Evolutionary conservation across 2,329 filamentous ascomycete species (phyloP).

Genomic region (Escovopsis sp.): DNA sequence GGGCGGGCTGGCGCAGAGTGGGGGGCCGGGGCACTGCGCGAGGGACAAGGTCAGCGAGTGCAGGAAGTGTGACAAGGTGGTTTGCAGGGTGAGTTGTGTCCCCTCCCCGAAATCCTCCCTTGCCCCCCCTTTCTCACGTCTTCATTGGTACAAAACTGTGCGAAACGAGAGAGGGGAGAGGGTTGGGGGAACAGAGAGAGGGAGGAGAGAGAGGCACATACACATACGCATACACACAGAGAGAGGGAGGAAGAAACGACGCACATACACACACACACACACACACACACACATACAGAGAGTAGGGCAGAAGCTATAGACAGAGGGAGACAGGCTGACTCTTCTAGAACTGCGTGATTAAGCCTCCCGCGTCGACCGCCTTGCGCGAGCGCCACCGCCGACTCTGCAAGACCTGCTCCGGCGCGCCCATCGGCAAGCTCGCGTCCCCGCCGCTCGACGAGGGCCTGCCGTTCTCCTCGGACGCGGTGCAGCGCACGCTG

Average conservation of each 20-base stretch:
- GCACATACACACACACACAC: too few species aligned
- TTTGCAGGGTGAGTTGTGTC: constrained; percentile 57
- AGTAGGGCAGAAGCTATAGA: too few species aligned
- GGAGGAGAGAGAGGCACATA: not conserved
- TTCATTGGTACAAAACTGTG: too few species aligned
- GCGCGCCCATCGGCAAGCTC: constrained; percentile 49
- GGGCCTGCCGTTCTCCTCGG: constrained; percentile 31
- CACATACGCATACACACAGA: too few species aligned
- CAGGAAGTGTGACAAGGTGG: constrained; percentile 56
- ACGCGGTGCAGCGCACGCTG: constrained; percentile 39
- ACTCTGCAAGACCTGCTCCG: constrained; percentile 61
- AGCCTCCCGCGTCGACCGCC: constrained; percentile 53
- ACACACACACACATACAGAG: too few species aligned
- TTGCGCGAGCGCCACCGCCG: constrained; percentile 66
- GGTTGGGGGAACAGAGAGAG: too few species aligned
- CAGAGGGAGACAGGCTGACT: too few species aligned
- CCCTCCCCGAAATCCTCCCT: not conserved
- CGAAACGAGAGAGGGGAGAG: too few species aligned
- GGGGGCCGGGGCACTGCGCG: constrained; percentile 66
- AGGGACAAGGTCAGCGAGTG: constrained; percentile 78
- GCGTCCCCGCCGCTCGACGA: constrained; percentile 28
- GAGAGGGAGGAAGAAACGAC: too few species aligned
- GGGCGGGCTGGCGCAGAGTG: constrained; percentile 36
- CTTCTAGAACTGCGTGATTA: constrained; percentile 72
- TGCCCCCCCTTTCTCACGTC: too few species aligned